Conservation (phyloP, 2,329 filamentous ascomycete species). For the Paecilomyces dactylethromorphus region DNA sequence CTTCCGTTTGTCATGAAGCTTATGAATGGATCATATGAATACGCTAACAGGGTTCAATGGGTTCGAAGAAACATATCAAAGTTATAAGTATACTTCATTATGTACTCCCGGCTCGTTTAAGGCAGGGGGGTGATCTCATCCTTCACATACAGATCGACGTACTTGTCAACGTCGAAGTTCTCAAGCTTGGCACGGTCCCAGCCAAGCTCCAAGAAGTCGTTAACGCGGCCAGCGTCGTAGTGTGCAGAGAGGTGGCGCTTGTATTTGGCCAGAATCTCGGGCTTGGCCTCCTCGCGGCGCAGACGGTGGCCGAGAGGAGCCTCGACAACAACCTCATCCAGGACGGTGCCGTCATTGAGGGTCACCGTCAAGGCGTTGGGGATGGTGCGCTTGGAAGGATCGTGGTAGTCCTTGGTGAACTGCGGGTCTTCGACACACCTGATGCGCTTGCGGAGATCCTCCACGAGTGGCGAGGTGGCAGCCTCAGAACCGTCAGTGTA, state of each 20-base stretch:
- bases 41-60: not conserved
- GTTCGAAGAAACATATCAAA: not conserved
- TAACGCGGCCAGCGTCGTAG: constrained; percentile 68
- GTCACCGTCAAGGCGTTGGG: constrained; percentile 94
- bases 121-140: constrained; percentile 33
- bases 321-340: constrained; percentile 88
- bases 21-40: not conserved
- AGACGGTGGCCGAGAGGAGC: constrained; percentile 89
- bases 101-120: constrained; percentile 3
- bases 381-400: constrained; percentile 89
- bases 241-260: constrained; percentile 84
- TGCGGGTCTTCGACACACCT: constrained; percentile 92
- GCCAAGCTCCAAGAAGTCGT: constrained; percentile 75
- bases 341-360: constrained; percentile 85
- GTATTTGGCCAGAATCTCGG: constrained; percentile 92
- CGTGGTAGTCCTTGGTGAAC: constrained; percentile 93
- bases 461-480: constrained; percentile 80
- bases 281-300: constrained; percentile 93
- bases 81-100: not conserved
- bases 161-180: constrained; percentile 79
- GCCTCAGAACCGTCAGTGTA: constrained; percentile 91
- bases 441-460: constrained; percentile 88
- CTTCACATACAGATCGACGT: constrained; percentile 78
- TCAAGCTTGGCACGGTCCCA: constrained; percentile 70
- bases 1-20: not conserved